phyloP scores from a whole-genome alignment of 129 eudicot species.

The Kitagawia praeruptora region DNA sequence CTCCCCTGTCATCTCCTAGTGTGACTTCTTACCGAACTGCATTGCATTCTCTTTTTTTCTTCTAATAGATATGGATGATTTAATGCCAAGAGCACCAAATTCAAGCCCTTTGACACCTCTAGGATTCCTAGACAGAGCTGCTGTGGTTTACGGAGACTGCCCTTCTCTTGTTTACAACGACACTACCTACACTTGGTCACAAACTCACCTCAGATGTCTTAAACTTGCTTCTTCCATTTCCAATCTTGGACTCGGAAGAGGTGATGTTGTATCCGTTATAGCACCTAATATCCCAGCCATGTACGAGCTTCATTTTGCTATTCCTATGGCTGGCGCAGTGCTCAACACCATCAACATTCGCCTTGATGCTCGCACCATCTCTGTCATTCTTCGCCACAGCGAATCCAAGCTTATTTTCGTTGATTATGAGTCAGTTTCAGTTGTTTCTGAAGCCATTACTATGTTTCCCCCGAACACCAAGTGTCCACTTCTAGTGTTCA shows the following conservation, averaged over 20 bases:
- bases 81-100: constrained; percentile 6
- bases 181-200: constrained; percentile 17
- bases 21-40: background rate
- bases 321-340: constrained; percentile 19
- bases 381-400: constrained; percentile 13
- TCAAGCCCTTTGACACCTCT: constrained; percentile 22
- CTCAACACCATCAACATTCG: constrained; percentile 17
- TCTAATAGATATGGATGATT: background rate
- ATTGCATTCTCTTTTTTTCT: background rate
- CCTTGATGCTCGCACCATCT: constrained; percentile 8
- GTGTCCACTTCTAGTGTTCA: background rate
- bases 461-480: background rate
- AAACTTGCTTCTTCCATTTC: constrained; percentile 12
- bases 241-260: constrained; percentile 4
- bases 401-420: constrained; percentile 17
- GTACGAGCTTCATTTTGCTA: constrained; percentile 18
- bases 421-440: background rate
- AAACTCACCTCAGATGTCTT: constrained; percentile 11
- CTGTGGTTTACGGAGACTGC: constrained; percentile 15
- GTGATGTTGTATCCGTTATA: constrained; percentile 12
- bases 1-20: background rate
- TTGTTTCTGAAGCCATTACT: constrained; percentile 7
- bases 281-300: constrained; percentile 19
- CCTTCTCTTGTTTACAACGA: constrained; percentile 11
- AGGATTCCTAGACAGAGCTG: constrained; percentile 18